phyloP scores from a whole-genome alignment of 441 rosid species.

The Erodium chrysanthum region DNA sequence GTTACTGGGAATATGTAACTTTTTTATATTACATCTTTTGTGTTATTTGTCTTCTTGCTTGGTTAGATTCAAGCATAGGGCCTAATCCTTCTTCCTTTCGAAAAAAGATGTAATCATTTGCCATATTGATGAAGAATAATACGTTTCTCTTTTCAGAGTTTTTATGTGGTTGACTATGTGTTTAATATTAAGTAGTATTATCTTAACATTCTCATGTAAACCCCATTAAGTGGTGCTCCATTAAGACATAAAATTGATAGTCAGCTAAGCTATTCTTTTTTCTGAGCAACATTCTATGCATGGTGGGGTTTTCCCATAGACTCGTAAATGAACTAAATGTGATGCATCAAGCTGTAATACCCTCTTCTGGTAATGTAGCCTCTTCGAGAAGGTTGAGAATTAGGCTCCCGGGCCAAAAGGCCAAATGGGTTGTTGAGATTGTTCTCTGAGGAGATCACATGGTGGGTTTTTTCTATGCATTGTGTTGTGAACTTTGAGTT shows the following conservation, averaged over 20 bases:
- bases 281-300: neutral
- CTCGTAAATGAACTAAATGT: neutral
- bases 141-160: neutral
- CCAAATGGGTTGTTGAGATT: neutral
- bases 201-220: neutral
- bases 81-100: neutral
- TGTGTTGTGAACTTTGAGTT: neutral
- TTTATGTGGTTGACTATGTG: neutral
- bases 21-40: neutral
- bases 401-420: neutral
- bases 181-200: neutral
- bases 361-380: neutral
- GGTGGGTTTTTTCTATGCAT: neutral
- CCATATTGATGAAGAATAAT: neutral
- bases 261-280: neutral
- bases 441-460: neutral
- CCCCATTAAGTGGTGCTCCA: slow-evolving; percentile 8
- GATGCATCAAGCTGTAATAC: neutral
- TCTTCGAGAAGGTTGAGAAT: neutral
- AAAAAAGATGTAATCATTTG: neutral
- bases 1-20: neutral
- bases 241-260: neutral
- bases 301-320: slow-evolving; percentile 4
- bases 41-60: neutral
- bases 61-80: slow-evolving; percentile 1